Evolutionary conservation across 768 basidiomycete species (phyloP).

Genomic region (Trametes maxima): DNA sequence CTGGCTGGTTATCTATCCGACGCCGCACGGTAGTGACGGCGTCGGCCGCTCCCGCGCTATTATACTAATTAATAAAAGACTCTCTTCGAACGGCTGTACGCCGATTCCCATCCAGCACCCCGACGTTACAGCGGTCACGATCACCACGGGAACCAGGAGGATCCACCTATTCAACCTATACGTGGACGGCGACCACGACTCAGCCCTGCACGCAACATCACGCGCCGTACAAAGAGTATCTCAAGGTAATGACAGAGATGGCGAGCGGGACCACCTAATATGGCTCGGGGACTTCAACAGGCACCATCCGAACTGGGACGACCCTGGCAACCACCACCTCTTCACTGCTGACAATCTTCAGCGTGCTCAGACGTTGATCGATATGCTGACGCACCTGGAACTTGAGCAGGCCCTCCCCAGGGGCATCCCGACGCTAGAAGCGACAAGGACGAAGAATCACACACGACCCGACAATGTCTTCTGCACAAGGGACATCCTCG

Average conservation of each 20-base stretch:
- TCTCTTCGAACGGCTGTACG: slow-evolving; percentile 22
- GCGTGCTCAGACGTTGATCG: slow-evolving; percentile 31
- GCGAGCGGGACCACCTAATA: slow-evolving; percentile 24
- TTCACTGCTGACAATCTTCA: slow-evolving; percentile 36
- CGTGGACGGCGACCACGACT: slow-evolving; percentile 35
- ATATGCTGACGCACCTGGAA: slow-evolving; percentile 26
- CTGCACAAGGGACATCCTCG: slow-evolving; percentile 20
- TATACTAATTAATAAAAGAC: slow-evolving; percentile 12
- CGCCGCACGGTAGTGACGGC: slow-evolving; percentile 15
- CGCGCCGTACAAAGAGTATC: background rate
- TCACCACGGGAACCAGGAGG: slow-evolving; percentile 18
- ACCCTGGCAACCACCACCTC: slow-evolving; percentile 35
- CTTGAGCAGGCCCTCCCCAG: slow-evolving; percentile 40
- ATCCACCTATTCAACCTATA: slow-evolving; percentile 43
- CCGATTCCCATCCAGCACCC: slow-evolving; percentile 15
- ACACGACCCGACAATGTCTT: slow-evolving; percentile 50
- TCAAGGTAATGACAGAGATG: no score
- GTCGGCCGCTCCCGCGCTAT: slow-evolving; percentile 3
- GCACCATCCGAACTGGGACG: slow-evolving; percentile 45
- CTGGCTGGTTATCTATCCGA: slow-evolving; percentile 34
- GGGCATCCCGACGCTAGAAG: slow-evolving; percentile 39
- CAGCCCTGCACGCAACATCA: slow-evolving; percentile 20
- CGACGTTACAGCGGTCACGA: slow-evolving; percentile 35
- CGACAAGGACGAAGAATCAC: slow-evolving; percentile 35
- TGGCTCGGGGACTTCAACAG: slow-evolving; percentile 44